Conservation (phyloP, 1,139 yeast genomes). For the Blastobotrys elegans region DNA sequence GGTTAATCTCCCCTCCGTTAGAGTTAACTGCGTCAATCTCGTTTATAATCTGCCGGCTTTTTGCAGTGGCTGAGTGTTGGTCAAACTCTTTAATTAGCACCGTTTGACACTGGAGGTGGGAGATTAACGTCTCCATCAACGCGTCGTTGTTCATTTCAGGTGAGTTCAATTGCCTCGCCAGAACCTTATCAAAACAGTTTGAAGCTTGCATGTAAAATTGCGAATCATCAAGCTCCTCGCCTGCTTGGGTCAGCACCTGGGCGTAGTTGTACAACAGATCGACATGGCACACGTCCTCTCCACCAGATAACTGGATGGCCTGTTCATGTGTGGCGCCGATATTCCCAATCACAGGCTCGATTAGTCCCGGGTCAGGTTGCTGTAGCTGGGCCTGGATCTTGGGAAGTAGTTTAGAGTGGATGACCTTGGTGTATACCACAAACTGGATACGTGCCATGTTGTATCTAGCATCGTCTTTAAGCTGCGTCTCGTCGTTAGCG, state of each 20-base stretch:
- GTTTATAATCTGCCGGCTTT: not conserved
- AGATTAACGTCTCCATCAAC: conserved; percentile 17
- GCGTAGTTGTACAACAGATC: conserved; percentile 29
- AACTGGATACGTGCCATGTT: conserved; percentile 30
- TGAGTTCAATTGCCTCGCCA: conserved; percentile 20
- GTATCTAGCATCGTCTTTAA: conserved; percentile 25
- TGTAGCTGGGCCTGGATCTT: conserved; percentile 16
- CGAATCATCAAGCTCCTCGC: conserved; percentile 24
- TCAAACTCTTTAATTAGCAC: conserved; percentile 10
- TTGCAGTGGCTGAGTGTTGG: not conserved
- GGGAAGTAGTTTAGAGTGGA: conserved; percentile 20
- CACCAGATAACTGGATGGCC: conserved; percentile 16
- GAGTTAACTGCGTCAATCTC: not conserved
- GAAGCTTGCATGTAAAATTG: conserved; percentile 19
- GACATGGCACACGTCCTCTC: conserved; percentile 14
- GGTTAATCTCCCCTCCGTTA: not conserved
- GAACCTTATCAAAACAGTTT: conserved; percentile 21
- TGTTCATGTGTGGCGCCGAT: conserved; percentile 20
- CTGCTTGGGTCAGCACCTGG: conserved; percentile 27
- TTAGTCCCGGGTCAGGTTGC: conserved; percentile 14
- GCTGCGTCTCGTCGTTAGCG: conserved; percentile 3
- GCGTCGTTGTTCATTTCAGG: conserved; percentile 10
- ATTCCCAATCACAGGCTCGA: conserved; percentile 14
- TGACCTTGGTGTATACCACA: conserved; percentile 25
- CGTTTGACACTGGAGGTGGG: conserved; percentile 18